phyloP scores from a whole-genome alignment of 2,329 filamentous ascomycete genomes.

The Colletotrichum orchidophilum region DNA sequence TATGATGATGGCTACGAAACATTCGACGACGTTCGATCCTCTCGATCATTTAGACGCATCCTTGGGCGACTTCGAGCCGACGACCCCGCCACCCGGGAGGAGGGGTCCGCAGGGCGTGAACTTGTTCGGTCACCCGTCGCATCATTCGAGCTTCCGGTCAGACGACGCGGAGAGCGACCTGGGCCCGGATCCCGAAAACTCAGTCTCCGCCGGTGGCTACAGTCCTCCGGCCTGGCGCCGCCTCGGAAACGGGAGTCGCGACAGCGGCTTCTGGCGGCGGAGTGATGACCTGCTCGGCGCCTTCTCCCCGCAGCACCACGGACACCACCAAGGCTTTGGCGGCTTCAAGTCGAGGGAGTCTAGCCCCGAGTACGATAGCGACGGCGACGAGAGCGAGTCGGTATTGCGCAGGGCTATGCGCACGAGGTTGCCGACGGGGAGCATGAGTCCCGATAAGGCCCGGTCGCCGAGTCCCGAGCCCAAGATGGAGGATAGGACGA shows the following conservation, averaged over 20 bases:
- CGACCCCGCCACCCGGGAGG: conserved; percentile 46
- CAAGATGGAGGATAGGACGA: conserved; percentile 50
- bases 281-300: conserved; percentile 61
- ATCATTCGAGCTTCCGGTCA: conserved; percentile 53
- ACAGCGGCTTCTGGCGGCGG: conserved; percentile 68
- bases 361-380: conserved; percentile 47
- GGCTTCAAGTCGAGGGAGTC: conserved; percentile 38
- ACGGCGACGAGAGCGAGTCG: conserved; percentile 48
- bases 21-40: conserved; percentile 42
- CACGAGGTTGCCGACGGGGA: conserved; percentile 65
- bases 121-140: conserved; percentile 51
- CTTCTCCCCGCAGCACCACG: conserved; percentile 44
- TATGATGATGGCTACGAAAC: conserved; percentile 38
- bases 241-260: conserved; percentile 67
- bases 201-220: conserved; percentile 63
- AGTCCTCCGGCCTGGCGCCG: conserved; percentile 70
- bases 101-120: conserved; percentile 32
- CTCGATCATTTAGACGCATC: conserved; percentile 60
- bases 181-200: conserved; percentile 50
- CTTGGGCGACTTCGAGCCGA: conserved; percentile 64
- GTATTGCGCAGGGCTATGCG: conserved; percentile 62
- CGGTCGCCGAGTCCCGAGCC: conserved; percentile 57
- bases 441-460: conserved; percentile 64
- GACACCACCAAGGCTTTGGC: conserved; percentile 34
- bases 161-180: conserved; percentile 49